A percentile compares a stretch with the other conserved stretches of the same genome.
phyloP scores from a whole-genome alignment of 805 yeast genomes.

The Clavispora santaluciae region DNA sequence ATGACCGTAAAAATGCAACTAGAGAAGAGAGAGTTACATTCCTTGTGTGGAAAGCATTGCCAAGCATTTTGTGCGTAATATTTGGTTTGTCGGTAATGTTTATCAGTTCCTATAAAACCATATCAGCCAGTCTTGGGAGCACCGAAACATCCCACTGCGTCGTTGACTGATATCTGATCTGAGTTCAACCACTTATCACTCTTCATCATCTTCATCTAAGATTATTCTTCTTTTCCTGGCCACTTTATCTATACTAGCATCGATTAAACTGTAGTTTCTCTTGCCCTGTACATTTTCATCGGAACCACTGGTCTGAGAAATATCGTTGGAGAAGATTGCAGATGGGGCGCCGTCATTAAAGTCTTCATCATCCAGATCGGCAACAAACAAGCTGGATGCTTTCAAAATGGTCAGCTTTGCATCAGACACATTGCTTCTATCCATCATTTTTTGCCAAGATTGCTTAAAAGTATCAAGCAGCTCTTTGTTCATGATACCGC shows the following conservation, averaged over 20 bases:
- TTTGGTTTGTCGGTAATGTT: conserved; percentile 80
- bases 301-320: background rate
- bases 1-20: conserved; percentile 26
- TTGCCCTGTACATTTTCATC: background rate
- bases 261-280: background rate
- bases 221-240: conserved; percentile 20
- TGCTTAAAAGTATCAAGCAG: conserved; percentile 11
- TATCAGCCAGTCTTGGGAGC: conserved; percentile 38
- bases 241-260: background rate
- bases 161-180: conserved; percentile 24
- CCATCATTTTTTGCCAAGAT: conserved; percentile 13
- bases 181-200: too few relatives aligned
- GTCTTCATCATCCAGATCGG: conserved; percentile 13
- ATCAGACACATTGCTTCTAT: background rate
- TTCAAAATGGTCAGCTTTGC: conserved; percentile 7
- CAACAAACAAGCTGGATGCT: conserved; percentile 14
- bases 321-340: background rate
- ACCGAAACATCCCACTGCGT: conserved; percentile 47
- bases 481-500: conserved; percentile 32
- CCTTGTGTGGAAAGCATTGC: conserved; percentile 41
- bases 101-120: conserved; percentile 73
- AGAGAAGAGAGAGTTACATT: conserved; percentile 23
- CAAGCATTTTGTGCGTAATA: conserved; percentile 54
- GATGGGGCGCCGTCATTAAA: conserved; percentile 4
- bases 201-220: conserved; percentile 24